Evolutionary conservation across 192 early-diverging fungal species (phyloP).

Genomic region (Neocallimastix lanati): DNA sequence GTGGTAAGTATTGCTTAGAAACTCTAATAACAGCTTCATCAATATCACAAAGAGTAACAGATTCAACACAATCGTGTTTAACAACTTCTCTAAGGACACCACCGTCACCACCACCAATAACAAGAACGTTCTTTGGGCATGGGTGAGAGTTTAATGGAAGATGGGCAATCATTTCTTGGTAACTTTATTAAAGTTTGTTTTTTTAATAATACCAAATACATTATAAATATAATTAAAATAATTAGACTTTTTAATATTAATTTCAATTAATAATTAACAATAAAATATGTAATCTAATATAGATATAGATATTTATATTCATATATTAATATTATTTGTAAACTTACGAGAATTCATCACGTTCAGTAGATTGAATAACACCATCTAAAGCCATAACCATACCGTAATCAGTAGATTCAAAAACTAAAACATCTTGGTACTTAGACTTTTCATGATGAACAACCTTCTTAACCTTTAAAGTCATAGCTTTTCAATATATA

Average conservation of each 20-base stretch:
- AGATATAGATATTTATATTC: too few species aligned
- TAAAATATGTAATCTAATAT: too few species aligned
- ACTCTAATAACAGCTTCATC: slow-evolving; percentile 86
- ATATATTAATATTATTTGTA: too few species aligned
- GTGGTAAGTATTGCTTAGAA: slow-evolving; percentile 83
- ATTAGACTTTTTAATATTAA: too few species aligned
- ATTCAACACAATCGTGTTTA: slow-evolving; percentile 86
- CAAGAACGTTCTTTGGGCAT: slow-evolving; percentile 85
- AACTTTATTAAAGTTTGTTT: slow-evolving; percentile 37
- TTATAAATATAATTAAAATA: too few species aligned
- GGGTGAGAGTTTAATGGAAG: slow-evolving; percentile 85
- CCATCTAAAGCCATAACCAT: slow-evolving; percentile 95
- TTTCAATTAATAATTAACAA: too few species aligned
- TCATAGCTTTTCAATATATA: slow-evolving; percentile 51
- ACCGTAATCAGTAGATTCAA: slow-evolving; percentile 84
- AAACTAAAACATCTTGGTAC: slow-evolving; percentile 96
- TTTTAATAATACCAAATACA: too few species aligned
- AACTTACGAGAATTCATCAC: slow-evolving; percentile 90
- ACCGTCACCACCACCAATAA: slow-evolving; percentile 98
- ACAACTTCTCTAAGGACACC: slow-evolving; percentile 95
- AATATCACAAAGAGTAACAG: slow-evolving; percentile 88
- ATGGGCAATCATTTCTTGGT: slow-evolving; percentile 99
- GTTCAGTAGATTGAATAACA: slow-evolving; percentile 93
- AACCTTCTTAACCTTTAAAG: slow-evolving; percentile 84
- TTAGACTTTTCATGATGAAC: slow-evolving; percentile 85